phyloP scores from a whole-genome alignment of 2,329 filamentous ascomycete genomes.

The Acrocalymma vagum region DNA sequence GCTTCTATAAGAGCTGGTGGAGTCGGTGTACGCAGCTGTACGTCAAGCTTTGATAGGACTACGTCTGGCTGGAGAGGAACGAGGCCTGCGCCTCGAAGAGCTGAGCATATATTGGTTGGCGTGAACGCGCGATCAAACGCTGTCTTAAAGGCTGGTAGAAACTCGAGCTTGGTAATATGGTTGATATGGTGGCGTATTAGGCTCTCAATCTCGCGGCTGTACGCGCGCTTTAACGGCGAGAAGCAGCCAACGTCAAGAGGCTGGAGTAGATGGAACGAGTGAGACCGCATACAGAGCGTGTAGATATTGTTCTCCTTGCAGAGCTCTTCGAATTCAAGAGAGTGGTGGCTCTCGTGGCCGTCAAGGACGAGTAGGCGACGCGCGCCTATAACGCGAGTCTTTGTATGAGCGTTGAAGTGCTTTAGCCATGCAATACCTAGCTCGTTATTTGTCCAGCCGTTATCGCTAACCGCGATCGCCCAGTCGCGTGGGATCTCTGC shows the following conservation, averaged over 20 bases:
- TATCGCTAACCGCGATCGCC: conserved; percentile 24
- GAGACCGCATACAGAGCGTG: conserved; percentile 10
- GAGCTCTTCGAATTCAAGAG: conserved; percentile 39
- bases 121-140: conserved; percentile 32
- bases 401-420: conserved; percentile 8
- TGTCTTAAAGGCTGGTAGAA: conserved; percentile 26
- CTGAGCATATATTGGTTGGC: conserved; percentile 30
- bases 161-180: conserved; percentile 7
- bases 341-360: conserved; percentile 36
- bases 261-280: conserved; percentile 48
- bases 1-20: conserved; percentile 2
- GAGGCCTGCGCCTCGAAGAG: conserved; percentile 40
- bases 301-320: conserved; percentile 9
- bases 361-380: conserved; percentile 34
- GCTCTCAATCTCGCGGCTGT: conserved; percentile 2
- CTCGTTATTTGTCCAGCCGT: conserved; percentile 46
- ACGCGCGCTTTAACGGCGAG: conserved; percentile 14
- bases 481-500: conserved; percentile 18
- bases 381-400: conserved; percentile 1
- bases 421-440: conserved; percentile 29
- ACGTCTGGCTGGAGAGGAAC: conserved; percentile 36
- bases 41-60: conserved; percentile 41
- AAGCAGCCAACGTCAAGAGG: conserved; percentile 51
- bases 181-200: conserved; percentile 7
- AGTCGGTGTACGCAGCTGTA: conserved; percentile 13